A percentile compares a stretch with the other conserved stretches of the same genome.
phyloP scores from a whole-genome alignment of 805 yeast genomes.

The Saccharomyces cerevisiae region DNA sequence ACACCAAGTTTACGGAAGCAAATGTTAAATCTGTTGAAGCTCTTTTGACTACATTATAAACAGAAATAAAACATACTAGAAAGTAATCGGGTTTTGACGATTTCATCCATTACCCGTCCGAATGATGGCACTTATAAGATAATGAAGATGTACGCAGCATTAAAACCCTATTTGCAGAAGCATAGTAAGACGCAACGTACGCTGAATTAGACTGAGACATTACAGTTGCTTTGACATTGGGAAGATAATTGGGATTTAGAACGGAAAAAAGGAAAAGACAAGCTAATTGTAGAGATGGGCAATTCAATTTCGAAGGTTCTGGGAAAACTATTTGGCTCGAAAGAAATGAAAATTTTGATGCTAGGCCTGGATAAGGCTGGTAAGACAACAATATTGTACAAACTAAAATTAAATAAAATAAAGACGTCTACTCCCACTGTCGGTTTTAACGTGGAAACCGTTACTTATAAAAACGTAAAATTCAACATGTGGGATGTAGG shows the following conservation, averaged over 20 bases:
- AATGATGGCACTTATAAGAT: not conserved
- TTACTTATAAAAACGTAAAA: conserved; percentile 69
- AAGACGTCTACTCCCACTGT: conserved; percentile 84
- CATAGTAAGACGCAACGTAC: not conserved
- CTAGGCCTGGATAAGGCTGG: conserved; percentile 91
- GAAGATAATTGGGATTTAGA: not conserved
- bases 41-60: not conserved
- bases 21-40: not conserved
- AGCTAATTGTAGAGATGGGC: conserved; percentile 18
- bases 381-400: conserved; percentile 79
- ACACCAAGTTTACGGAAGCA: not conserved
- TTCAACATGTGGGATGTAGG: conserved; percentile 94
- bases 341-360: conserved; percentile 69
- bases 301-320: conserved; percentile 28
- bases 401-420: conserved; percentile 67
- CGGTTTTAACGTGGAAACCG: conserved; percentile 87
- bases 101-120: not conserved
- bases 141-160: not conserved
- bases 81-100: not conserved
- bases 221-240: not conserved
- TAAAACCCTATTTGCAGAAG: not conserved
- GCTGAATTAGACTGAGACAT: not conserved
- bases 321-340: conserved; percentile 44
- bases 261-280: not conserved
- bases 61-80: not conserved